Percentiles rank a stretch among this genome's conserved stretches.
Evolutionary conservation across 768 basidiomycete species (phyloP).

Genomic region (Mycena maculata): DNA sequence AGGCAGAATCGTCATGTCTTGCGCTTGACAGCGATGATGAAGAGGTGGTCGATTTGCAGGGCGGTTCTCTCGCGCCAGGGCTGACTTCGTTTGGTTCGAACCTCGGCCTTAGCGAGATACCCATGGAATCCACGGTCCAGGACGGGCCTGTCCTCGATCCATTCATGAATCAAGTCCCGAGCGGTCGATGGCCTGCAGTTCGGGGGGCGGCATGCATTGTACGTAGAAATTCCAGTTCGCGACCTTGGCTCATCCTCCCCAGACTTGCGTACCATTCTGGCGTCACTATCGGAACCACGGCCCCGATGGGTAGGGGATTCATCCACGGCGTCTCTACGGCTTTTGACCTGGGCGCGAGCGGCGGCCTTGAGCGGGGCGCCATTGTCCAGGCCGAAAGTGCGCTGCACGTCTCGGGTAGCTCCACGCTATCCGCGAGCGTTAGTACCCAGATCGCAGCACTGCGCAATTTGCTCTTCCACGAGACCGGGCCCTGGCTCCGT

Average conservation of each 20-base stretch:
- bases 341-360: slow-evolving; percentile 68
- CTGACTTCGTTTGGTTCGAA: slow-evolving; percentile 71
- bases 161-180: slow-evolving; percentile 41
- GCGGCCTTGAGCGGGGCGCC: slow-evolving; percentile 71
- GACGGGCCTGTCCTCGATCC: slow-evolving; percentile 74
- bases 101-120: slow-evolving; percentile 77
- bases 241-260: neutral
- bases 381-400: slow-evolving; percentile 72
- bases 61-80: slow-evolving; percentile 72
- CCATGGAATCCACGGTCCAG: slow-evolving; percentile 67
- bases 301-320: slow-evolving; percentile 67
- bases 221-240: slow-evolving; percentile 33
- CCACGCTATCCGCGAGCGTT: slow-evolving; percentile 63
- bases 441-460: slow-evolving; percentile 85
- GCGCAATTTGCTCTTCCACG: slow-evolving; percentile 68
- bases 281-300: slow-evolving; percentile 74
- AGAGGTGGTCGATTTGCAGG: slow-evolving; percentile 63
- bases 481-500: slow-evolving; percentile 41
- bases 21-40: neutral
- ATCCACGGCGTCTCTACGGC: slow-evolving; percentile 70
- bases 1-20: neutral
- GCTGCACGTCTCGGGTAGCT: slow-evolving; percentile 72
- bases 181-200: slow-evolving; percentile 75
- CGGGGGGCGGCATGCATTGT: slow-evolving; percentile 63
- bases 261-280: slow-evolving; percentile 78